Base-by-base conservation (phyloP, 2,329 filamentous ascomycete species). In the Phaeoacremonium minimum region DNA sequence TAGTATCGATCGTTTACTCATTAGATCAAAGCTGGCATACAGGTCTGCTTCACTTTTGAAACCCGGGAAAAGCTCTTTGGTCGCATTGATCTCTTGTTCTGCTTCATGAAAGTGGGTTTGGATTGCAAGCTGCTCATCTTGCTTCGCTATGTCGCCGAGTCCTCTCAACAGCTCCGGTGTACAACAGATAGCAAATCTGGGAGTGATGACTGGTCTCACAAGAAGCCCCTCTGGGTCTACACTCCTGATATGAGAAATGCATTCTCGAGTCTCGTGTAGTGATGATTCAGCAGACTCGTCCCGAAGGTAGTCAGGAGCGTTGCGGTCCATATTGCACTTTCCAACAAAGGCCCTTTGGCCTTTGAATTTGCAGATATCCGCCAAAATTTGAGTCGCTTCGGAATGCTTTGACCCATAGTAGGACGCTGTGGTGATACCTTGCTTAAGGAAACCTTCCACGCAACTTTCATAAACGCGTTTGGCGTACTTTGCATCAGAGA, bases 41-140 rank as follows among this genome's bases (percentile, higher is more conserved):
- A 85, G 58, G 36, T 81, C 76, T 0, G 68, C 74, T 52, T 84
- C 79, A 36, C 65, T 76, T 3, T 50, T 46, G 33, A 77, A 77
- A 1, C 64, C 53, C 0, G 77, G 76, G 46, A 81, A 83, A 3
- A 84, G 56, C 1, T 63, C 52, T 7, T 54, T 56, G 1, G 79
- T 83, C 15, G 70, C 67, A 2, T 60, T 45, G 36, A 80, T 75
- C 52, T 84, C 80, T 41, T 79, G 71, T 46, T 68, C 61, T 0
- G 79, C 77, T 49, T 84, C 80, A 53, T 81, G 77, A 60, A 84
- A 83, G 51, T 84, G 80, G 4, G 79, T 83, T 55, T 85, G 80
- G 19, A 85, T 73, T 0, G 74, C 64, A 15, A 83, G 50, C 1
- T 65, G 53, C 0, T 61, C 59, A 38, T 82, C 63, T 8, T 61